Base-by-base conservation (phyloP, 352 stramenopile genomes). In the Phytopythium mirpurense region DNA sequence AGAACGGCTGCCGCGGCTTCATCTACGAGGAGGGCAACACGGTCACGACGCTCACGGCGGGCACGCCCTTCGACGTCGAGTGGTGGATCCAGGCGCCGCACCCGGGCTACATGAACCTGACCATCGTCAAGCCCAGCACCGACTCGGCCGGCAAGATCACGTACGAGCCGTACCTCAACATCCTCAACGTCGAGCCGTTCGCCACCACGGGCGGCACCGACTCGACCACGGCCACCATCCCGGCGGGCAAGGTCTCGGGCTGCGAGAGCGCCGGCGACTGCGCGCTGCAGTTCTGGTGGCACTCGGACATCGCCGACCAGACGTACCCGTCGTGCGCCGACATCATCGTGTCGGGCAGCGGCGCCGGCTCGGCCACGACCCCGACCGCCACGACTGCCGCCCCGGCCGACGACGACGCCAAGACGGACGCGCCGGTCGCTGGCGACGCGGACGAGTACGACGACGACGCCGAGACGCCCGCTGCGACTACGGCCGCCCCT, bases 31-130 rank as follows among this genome's bases (percentile, higher is more conserved):
- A 62, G 31, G 57, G 57, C 19, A 70, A 51, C 54, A 61, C 60
- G 7, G 59, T 75, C 34, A 72, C 67, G 27, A 69, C 56, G 34
- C 19, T 75, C 3, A 37, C 57, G 36, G 38, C 58, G 8, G 66
- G 62, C 23, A 40, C 43, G 19, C 18, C 56, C 1, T 73, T 73
- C 37, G 65, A 68, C 19, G 68, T 75, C 36, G 57, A 59, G 36
- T 87, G 54, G 51, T 66, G 42, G 10, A 80, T 87, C 55, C 56
- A 78, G 60, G 76, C 73, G 9, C 73, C 76, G 3, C 76, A 87
- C 59, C 73, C 73, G 4, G 71, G 76, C 14, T 72, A 51, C 46
- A 67, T 78, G 52, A 72, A 74, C 50, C 58, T 87, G 32, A 74
- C 55, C 45, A 70, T 87, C 32, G 61, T 84, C 44, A 83, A 81